phyloP scores from a whole-genome alignment of 768 basidiomycete species.

The Clitopilus passeckerianus region DNA sequence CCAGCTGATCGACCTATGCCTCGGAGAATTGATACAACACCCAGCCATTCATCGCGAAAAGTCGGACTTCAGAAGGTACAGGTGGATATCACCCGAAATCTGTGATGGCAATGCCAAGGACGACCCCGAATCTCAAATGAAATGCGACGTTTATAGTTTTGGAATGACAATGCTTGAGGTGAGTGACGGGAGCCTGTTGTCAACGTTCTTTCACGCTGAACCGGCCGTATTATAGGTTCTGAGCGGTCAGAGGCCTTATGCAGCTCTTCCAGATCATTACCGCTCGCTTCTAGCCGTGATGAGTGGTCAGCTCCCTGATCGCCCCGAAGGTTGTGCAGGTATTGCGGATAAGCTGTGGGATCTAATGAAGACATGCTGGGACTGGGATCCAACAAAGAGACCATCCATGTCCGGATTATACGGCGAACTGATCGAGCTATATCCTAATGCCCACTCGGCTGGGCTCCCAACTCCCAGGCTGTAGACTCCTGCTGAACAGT shows the following conservation, averaged over 20 bases:
- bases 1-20: conserved; percentile 16
- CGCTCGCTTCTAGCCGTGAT: background rate
- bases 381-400: background rate
- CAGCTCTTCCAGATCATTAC: background rate
- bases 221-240: background rate
- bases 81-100: conserved; percentile 22
- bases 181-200: background rate
- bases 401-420: background rate
- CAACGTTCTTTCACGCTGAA: background rate
- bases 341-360: background rate
- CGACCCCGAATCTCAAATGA: background rate
- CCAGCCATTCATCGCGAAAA: conserved; percentile 1
- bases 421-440: background rate
- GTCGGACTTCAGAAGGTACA: conserved; percentile 2
- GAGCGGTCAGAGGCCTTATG: background rate
- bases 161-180: conserved; percentile 22
- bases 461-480: too few species aligned
- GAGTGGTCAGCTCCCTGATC: background rate
- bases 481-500: too few species aligned
- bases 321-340: background rate
- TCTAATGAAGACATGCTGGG: background rate
- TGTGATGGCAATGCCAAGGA: conserved; percentile 2
- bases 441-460: background rate
- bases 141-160: conserved; percentile 19
- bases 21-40: conserved; percentile 7